Evolutionary conservation across 257 asterid species (phyloP).

Genomic region (Petrea volubilis): DNA sequence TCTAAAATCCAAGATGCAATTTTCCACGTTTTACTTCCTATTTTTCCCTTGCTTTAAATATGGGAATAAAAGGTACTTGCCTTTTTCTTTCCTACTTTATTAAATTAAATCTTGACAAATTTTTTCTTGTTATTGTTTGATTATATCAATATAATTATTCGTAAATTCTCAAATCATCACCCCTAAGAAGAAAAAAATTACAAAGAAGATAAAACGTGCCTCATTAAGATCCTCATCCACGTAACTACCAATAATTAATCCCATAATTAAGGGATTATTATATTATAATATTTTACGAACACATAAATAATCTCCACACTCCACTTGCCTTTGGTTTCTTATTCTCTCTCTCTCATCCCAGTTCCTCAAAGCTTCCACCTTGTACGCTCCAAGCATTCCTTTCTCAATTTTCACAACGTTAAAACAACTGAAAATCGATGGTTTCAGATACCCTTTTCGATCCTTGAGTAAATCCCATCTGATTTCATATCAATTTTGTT

Average conservation of each 20-base stretch:
- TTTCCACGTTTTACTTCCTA: background rate
- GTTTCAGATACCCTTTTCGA: constrained; percentile 14
- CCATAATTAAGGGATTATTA: background rate
- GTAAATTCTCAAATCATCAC: no score
- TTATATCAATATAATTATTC: background rate
- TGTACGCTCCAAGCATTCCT: constrained; percentile 29
- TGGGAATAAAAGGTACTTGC: background rate
- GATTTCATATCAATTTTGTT: constrained; percentile 10
- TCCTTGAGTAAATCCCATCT: constrained; percentile 15
- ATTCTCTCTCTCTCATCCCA: constrained; percentile 29
- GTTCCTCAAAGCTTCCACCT: constrained; percentile 37
- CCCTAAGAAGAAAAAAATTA: no score
- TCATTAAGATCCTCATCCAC: constrained; percentile 9
- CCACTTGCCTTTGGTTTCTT: background rate
- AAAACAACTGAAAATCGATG: constrained; percentile 6
- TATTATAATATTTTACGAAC: background rate
- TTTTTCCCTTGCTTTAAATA: background rate
- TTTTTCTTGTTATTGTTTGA: background rate
- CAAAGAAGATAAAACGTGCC: no score
- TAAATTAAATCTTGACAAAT: no score
- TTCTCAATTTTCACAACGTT: constrained; percentile 17
- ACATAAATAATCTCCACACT: background rate
- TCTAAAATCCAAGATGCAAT: no score
- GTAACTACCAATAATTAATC: background rate
- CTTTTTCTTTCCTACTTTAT: background rate